Conservation (phyloP, 116 monocot species). For the Posidonia oceanica region DNA sequence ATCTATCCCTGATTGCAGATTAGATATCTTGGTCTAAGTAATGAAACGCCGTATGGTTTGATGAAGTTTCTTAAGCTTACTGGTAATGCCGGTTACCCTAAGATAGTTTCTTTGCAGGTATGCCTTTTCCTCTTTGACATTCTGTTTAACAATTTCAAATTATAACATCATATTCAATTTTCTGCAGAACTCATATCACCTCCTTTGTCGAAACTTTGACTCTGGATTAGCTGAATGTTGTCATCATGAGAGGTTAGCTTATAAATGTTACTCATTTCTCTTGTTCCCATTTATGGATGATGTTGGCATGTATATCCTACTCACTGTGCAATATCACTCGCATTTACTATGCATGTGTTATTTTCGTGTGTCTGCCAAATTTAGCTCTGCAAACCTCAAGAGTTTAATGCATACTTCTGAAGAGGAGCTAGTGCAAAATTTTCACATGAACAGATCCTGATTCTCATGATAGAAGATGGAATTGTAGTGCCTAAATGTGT, state of each 20-base stretch:
- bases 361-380: too few species aligned
- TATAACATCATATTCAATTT: neutral
- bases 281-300: neutral
- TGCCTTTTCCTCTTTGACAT: neutral
- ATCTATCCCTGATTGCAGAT: constrained; percentile 36
- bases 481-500: too few species aligned
- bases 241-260: constrained; percentile 80
- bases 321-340: too few species aligned
- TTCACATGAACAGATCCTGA: too few species aligned
- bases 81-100: constrained; percentile 20
- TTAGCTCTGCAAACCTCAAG: too few species aligned
- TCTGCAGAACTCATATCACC: constrained; percentile 71
- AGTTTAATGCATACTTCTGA: too few species aligned
- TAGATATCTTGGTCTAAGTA: constrained; percentile 85
- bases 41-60: constrained; percentile 90
- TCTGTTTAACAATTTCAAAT: neutral
- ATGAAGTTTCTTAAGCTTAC: constrained; percentile 86
- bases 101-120: constrained; percentile 70
- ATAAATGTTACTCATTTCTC: neutral
- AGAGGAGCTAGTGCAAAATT: too few species aligned
- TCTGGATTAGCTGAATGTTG: constrained; percentile 89
- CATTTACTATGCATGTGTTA: too few species aligned
- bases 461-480: too few species aligned
- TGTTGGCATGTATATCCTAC: neutral
- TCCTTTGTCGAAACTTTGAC: constrained; percentile 83